These are phyloP conservation scores for Metschnikowia koreensis DNA, from an alignment of 805 yeast species.

Conservation along the genomic window DNA sequence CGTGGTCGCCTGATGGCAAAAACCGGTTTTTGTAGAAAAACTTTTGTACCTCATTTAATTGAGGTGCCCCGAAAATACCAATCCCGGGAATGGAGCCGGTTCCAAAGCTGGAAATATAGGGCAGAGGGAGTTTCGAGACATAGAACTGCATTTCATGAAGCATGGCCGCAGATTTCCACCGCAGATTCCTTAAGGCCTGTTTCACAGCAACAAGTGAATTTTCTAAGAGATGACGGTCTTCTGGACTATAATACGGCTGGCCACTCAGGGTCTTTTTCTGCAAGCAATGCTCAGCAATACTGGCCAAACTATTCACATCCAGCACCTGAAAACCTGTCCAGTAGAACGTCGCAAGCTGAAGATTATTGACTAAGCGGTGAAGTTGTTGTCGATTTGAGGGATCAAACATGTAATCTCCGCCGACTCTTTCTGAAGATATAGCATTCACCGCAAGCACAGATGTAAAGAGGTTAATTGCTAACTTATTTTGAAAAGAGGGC, in stretches of 20 bases:
- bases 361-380: slow-evolving; percentile 54
- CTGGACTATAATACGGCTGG: slow-evolving; percentile 23
- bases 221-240: slow-evolving; percentile 44
- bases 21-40: slow-evolving; percentile 55
- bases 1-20: slow-evolving; percentile 27
- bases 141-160: slow-evolving; percentile 67
- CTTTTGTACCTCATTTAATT: slow-evolving; percentile 49
- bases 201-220: slow-evolving; percentile 46
- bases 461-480: slow-evolving; percentile 61
- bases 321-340: slow-evolving; percentile 70
- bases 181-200: slow-evolving; percentile 47
- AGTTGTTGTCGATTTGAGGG: slow-evolving; percentile 53
- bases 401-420: slow-evolving; percentile 70
- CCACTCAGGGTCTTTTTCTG: slow-evolving; percentile 32
- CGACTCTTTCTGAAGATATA: slow-evolving; percentile 66
- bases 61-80: slow-evolving; percentile 60
- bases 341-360: slow-evolving; percentile 66
- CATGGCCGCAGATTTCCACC: slow-evolving; percentile 58
- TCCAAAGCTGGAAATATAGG: slow-evolving; percentile 41
- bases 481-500: slow-evolving; percentile 61
- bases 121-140: slow-evolving; percentile 44
- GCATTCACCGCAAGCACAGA: slow-evolving; percentile 72
- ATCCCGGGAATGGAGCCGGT: slow-evolving; percentile 36
- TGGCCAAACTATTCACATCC: slow-evolving; percentile 54
- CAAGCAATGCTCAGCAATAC: slow-evolving; percentile 47